phyloP scores from a whole-genome alignment of 2,329 filamentous ascomycete genomes.

The Colletotrichum sidae region DNA sequence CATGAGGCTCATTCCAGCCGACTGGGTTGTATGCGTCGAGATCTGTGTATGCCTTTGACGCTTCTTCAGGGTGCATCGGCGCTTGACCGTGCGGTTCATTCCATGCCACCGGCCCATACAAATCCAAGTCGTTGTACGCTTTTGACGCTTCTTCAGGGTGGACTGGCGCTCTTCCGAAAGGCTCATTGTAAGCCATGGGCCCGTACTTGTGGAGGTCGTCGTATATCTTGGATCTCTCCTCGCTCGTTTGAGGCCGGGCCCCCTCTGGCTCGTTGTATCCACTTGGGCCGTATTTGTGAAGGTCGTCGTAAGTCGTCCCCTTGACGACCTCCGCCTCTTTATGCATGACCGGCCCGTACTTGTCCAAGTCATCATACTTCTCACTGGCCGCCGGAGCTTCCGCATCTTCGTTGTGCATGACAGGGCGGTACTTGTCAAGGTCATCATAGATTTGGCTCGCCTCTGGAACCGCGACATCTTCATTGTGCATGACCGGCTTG shows the following conservation, averaged over 20 bases:
- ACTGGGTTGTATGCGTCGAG: constrained; percentile 37
- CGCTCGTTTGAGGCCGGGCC: constrained; percentile 43
- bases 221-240: constrained; percentile 55
- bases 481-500: constrained; percentile 49
- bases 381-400: constrained; percentile 32
- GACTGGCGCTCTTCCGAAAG: constrained; percentile 44
- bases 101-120: constrained; percentile 46
- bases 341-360: constrained; percentile 40
- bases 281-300: constrained; percentile 50
- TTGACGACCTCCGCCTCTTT: constrained; percentile 52
- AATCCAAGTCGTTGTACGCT: constrained; percentile 52
- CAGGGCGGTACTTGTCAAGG: constrained; percentile 47
- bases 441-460: constrained; percentile 46
- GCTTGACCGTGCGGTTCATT: constrained; percentile 40
- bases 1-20: constrained; percentile 41
- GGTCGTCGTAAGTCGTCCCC: constrained; percentile 54
- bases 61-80: constrained; percentile 26
- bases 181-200: constrained; percentile 49
- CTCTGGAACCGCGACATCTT: constrained; percentile 25
- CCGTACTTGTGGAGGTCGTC: constrained; percentile 50
- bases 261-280: constrained; percentile 52
- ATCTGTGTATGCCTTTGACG: constrained; percentile 34
- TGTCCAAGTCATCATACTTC: constrained; percentile 37
- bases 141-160: constrained; percentile 51
- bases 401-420: constrained; percentile 48